Evolutionary conservation across 441 rosid genomes (phyloP), one percentile per base, ranked within the genome.

Genomic region (Populus hybrid): DNA sequence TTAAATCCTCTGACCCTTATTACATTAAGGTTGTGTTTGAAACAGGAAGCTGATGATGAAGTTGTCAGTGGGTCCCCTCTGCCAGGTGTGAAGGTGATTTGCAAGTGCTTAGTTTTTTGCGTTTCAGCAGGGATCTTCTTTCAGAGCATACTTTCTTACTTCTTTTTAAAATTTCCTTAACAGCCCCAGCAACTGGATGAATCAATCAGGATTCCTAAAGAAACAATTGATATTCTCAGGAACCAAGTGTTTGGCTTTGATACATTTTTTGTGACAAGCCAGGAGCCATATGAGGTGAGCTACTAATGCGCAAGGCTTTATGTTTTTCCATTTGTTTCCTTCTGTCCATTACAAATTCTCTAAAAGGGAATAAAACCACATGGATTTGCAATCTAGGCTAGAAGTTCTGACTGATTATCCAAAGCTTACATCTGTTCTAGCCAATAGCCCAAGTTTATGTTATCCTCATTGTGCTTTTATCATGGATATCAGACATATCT

Each of bases 201-300:
- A 72, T 87, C 88, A 66, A 83, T 88, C 73, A 90, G 95, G 86
- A 91, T 95, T 81, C 85, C 97, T n/a, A 95, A 95, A 81, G 92
- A 84, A 86, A 92, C 94, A 72, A 85, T 93, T 72, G 96, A 89
- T 74, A 87, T 91, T 78, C 92, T 95, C n/a, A 95, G 85, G 89
- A 93, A 90, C 65, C 97, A 92, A 93, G 97, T 93, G 74, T 95
- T 95, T 72, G 99, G 95, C 50, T 95, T 95, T 82, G 98, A 95
- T 82, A 93, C 97, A 20, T 93, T 92, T 84, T 95, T 93, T 64
- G 97, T 95, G 76, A 95, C 98, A 54, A 93, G 94, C 87, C 93
- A 93, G 84, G 98, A 93, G 84, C 99, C 98, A 35, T 95, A 93
- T 80, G 97, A 93, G 95, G 98, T 93, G 83, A 83, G 91, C 65